Evolutionary conservation across 1,284 basidiomycete species (phyloP).

Genomic region (Microbotryomycetes sp.): DNA sequence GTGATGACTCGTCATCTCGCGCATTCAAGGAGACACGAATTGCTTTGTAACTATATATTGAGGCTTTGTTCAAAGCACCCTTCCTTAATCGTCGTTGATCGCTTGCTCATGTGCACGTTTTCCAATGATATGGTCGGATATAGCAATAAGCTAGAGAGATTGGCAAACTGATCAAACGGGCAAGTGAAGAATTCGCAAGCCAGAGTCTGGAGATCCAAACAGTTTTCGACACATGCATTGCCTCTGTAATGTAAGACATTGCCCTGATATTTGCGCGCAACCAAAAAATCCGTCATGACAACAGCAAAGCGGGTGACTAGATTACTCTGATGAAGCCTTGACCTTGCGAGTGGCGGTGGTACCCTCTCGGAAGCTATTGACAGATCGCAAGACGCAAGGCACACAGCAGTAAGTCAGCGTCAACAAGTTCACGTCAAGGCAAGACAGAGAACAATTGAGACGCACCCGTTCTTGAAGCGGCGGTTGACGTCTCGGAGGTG

Average conservation of each 20-base stretch:
- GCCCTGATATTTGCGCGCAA: too few relatives aligned
- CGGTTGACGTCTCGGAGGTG: conserved; percentile 87
- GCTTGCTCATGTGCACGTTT: too few relatives aligned
- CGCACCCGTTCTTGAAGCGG: conserved; percentile 91
- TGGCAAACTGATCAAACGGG: too few relatives aligned
- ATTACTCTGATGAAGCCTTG: conserved; percentile 45
- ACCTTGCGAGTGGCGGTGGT: conserved; percentile 52
- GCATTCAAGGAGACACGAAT: not conserved
- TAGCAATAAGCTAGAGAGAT: too few relatives aligned
- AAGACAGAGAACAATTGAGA: not conserved
- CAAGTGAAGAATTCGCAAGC: too few relatives aligned
- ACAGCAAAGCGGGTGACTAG: too few relatives aligned
- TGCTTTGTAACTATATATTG: not conserved
- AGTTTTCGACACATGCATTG: too few relatives aligned
- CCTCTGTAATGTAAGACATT: too few relatives aligned
- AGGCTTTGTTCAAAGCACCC: not conserved
- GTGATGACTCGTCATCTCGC: not conserved
- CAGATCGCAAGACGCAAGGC: not conserved
- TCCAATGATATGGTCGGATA: too few relatives aligned
- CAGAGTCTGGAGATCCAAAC: too few relatives aligned
- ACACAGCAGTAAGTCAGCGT: not conserved
- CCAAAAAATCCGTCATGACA: too few relatives aligned
- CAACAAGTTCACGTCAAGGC: not conserved
- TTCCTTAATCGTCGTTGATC: too few relatives aligned
- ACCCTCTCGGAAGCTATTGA: conserved; percentile 60